A percentile compares a stretch with the other conserved stretches of the same genome.
These are phyloP conservation scores for Ophidiomyces ophidiicola DNA, from an alignment of 2,329 filamentous ascomycete species.

Conservation along the genomic window DNA sequence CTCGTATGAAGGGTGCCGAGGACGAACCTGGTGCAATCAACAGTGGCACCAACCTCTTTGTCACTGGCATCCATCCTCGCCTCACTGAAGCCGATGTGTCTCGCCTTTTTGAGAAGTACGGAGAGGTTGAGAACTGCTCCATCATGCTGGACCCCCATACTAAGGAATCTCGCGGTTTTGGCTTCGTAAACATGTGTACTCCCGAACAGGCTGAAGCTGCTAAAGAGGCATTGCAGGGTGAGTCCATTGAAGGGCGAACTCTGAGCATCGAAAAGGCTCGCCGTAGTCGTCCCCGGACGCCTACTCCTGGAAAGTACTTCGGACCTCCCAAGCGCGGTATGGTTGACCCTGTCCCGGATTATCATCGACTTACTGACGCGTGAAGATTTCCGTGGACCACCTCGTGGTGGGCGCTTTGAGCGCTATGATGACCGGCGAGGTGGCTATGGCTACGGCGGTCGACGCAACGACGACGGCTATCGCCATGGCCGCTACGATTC, in stretches of 20 bases:
- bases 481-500: constrained; percentile 38
- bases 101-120: constrained; percentile 96
- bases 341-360: constrained; percentile 25
- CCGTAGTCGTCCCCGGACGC: constrained; percentile 83
- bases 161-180: constrained; percentile 96
- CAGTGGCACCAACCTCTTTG: constrained; percentile 94
- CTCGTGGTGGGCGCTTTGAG: constrained; percentile 35
- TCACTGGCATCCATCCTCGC: constrained; percentile 92
- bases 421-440: constrained; percentile 38
- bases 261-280: constrained; percentile 98
- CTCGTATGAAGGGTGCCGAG: constrained; percentile 36
- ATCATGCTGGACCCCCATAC: constrained; percentile 99
- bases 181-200: constrained; percentile 98
- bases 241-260: constrained; percentile 87
- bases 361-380: constrained; percentile 18
- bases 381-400: constrained; percentile 37
- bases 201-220: constrained; percentile 91
- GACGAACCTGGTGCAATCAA: constrained; percentile 73
- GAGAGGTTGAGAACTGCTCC: constrained; percentile 96
- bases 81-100: constrained; percentile 81
- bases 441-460: constrained; percentile 31
- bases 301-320: constrained; percentile 97
- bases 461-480: constrained; percentile 35
- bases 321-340: constrained; percentile 93
- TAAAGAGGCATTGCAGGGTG: constrained; percentile 89